Percentiles rank a stretch among this genome's conserved stretches.
Conservation (phyloP, 2,329 filamentous ascomycete genomes). For the Metarhizium rileyi region DNA sequence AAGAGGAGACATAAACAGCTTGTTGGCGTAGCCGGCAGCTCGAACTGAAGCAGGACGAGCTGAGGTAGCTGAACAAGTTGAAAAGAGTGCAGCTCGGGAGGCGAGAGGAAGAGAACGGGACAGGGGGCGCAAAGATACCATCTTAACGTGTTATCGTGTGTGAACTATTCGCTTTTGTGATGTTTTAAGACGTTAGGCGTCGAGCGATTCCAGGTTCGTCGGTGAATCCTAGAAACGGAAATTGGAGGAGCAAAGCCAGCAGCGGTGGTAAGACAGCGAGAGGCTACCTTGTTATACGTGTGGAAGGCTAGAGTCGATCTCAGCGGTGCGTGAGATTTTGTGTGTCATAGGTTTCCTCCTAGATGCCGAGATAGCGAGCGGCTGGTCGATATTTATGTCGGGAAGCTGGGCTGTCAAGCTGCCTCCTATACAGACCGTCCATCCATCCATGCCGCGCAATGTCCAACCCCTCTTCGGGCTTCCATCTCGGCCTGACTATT, state of each 20-base stretch:
- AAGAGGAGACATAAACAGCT: conserved; percentile 7
- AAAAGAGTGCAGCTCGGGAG: conserved; percentile 17
- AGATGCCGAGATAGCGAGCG: neutral
- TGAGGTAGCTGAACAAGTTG: conserved; percentile 12
- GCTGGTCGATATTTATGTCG: conserved; percentile 3
- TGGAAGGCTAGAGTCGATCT: neutral
- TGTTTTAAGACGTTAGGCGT: neutral
- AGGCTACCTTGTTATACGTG: neutral
- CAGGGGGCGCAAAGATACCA: conserved; percentile 23
- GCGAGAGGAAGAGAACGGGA: conserved; percentile 16
- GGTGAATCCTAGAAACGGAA: neutral
- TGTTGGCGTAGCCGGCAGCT: conserved; percentile 11
- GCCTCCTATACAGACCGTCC: neutral
- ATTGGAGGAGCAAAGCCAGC: neutral
- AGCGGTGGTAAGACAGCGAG: neutral
- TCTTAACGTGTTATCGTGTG: conserved; percentile 14
- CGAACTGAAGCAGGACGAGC: conserved; percentile 9
- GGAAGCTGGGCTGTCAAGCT: neutral
- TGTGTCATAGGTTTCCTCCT: conserved; percentile 1
- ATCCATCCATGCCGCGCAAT: neutral
- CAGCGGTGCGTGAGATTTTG: neutral
- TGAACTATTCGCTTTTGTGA: conserved; percentile 8
- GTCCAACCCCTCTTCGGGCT: neutral
- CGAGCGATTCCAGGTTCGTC: neutral
- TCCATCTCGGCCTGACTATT: neutral